Base-by-base conservation (phyloP, 2,329 filamentous ascomycete species). In the Penicillium hordei region DNA sequence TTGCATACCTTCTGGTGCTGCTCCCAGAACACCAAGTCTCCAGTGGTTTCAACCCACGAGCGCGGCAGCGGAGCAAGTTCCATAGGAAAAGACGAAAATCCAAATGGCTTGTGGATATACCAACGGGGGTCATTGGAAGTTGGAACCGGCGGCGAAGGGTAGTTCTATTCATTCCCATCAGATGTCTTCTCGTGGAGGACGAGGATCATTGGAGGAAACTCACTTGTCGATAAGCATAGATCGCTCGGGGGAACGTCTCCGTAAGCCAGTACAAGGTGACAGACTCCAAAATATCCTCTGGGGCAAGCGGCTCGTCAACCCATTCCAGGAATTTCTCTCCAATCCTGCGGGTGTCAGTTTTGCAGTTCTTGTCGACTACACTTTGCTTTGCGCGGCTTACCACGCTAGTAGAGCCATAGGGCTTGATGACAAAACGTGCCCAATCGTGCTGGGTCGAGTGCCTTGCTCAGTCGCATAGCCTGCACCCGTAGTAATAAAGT, bases 31-130 rank as follows among this genome's bases (percentile, higher is more conserved):
- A 77, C 71, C 17, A 81, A 46, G 31, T 78, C 72, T 7, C 72
- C 71, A 2, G 69, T 77, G 19, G 65, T 69, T 29, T 71, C 70
- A 0, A 71, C 68, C 72, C 70, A 74, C 6, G 68, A 65, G 66
- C 65, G 70, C 0, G 81, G 79, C 1, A 77, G 52, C 0, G 75
- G 70, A 2, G 70, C 60, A 10, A 82, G 60, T 42, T 83, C 80
- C 17, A 66, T 67, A 0, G 76, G 76, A 57, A 82, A 83, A 12
- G 66, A 72, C 0, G 77, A 81, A 58, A 74, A 81, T 0, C 78
- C 81, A 33, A 79, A 70, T 0, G 79, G 80, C 56, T 81, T 81
- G 8, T 75, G 59, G 48, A 75, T 72, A 52, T 72, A 74, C 57
- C 61, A 69, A 4, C 68, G 66, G 3, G 68, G 65, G 8, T 68